Base-by-base conservation (phyloP, 306 rosid species). In the Clitoria ternatea region DNA sequence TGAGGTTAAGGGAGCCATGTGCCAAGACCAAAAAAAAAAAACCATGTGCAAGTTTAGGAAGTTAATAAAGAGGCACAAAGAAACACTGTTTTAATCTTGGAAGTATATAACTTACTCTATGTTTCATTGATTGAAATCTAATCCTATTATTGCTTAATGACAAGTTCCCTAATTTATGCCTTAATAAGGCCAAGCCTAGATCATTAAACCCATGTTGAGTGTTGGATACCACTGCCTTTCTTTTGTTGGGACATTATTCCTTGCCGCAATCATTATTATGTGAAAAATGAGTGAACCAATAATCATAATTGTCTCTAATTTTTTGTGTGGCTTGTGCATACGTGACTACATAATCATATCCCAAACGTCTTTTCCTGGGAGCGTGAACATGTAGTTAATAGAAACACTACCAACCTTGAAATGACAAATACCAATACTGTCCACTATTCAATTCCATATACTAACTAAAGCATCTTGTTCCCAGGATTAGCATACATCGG, bases 171-270 rank as follows among this genome's bases (percentile, higher is more conserved):
- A 45, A 49, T 32, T 29, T 23, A 30, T 85, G 80, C 84, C 87
- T 42, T 73, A 71, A 83, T 74, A 81, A 77, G 79, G 74, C 81
- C 84, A 83, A 81, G 59, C 77, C 73, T 43, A 24, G 57, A 81
- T 82, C 81, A 84, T 75, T 80, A 81, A 75, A 32, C 71, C 70
- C 76, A 87, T 75, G 83, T 68, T 35, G 11, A 24, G 57, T 87
- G 89, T 81, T 83, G 87, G 92, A 85, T 87, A 90, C n/a, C n/a
- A n/a, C 73, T 66, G 75, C 56, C 63, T 61, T 77, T 29, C 12
- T 17, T 52, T 57, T 76, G 7, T 43, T 23, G 17, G 42, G 67
- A 26, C 24, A 59, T 64, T 56, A 19, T 76, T 79, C 59, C 56
- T 55, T 61, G 33, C 26, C 70, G 39, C 77, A 70, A 69, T 82